phyloP scores from a whole-genome alignment of 345 rosid genomes.

The Triadica sebifera region DNA sequence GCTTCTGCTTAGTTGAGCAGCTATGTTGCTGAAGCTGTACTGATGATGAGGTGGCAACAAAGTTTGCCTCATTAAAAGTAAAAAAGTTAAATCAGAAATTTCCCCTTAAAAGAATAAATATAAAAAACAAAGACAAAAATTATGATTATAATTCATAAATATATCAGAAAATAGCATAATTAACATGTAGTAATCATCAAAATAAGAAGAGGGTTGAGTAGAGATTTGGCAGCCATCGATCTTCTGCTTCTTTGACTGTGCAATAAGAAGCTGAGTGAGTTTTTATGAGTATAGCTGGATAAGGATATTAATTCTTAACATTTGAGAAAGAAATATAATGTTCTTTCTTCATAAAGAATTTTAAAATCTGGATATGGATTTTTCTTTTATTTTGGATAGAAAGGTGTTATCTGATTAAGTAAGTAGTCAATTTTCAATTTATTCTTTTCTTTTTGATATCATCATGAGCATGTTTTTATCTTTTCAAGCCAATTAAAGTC shows the following conservation, averaged over 20 bases:
- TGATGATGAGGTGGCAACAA: too few species aligned
- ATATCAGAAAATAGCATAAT: not conserved
- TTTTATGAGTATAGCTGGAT: not conserved
- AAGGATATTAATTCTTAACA: not conserved
- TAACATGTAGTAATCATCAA: not conserved
- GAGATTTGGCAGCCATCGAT: constrained; percentile 1
- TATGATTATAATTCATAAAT: not conserved
- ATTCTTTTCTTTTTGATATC: too few species aligned
- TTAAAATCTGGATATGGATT: not conserved
- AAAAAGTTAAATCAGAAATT: constrained; percentile 10
- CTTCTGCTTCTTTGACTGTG: not conserved
- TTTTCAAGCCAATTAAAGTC: too few species aligned
- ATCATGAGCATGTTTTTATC: too few species aligned
- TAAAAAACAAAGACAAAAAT: not conserved
- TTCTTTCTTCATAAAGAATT: not conserved
- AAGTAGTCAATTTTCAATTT: too few species aligned
- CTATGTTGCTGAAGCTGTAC: too few species aligned
- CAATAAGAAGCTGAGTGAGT: not conserved
- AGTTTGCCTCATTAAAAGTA: too few species aligned
- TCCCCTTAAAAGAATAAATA: not conserved
- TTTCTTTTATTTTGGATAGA: too few species aligned
- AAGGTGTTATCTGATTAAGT: too few species aligned
- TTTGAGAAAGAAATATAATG: not conserved
- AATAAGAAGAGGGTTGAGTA: not conserved
- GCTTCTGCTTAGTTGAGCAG: too few species aligned